These are phyloP conservation scores for Entomortierella parvispora DNA, from an alignment of 192 early-diverging fungal species.

Conservation along the genomic window DNA sequence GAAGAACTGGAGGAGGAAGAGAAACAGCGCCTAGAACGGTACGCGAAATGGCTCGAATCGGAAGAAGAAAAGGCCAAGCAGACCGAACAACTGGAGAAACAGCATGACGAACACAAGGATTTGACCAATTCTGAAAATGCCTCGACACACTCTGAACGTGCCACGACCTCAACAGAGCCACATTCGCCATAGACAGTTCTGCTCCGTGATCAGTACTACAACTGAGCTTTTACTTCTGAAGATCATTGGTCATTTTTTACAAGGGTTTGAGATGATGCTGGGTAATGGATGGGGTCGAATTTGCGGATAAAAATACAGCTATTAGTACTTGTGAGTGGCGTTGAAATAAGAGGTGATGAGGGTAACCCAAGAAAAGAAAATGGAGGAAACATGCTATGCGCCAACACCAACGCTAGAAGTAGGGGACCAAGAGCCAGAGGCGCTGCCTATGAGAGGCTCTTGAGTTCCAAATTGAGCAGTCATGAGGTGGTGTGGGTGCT, in stretches of 20 bases:
- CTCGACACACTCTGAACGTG: not conserved
- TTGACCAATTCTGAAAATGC: not conserved
- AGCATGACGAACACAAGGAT: not conserved
- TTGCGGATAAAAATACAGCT: conserved; percentile 14
- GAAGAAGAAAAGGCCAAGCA: conserved; percentile 27
- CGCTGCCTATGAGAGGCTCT: not conserved
- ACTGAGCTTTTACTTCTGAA: not conserved
- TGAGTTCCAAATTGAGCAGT: not conserved
- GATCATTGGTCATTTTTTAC: not conserved
- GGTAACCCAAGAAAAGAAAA: not conserved
- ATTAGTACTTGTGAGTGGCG: conserved; percentile 8
- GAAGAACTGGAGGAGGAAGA: conserved; percentile 80
- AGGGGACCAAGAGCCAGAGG: conserved; percentile 23
- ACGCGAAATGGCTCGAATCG: conserved; percentile 89
- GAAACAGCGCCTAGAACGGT: conserved; percentile 82
- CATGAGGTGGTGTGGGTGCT: conserved; percentile 14
- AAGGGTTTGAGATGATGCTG: not conserved
- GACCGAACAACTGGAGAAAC: not conserved
- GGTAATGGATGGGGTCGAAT: not conserved
- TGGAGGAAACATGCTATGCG: conserved; percentile 10
- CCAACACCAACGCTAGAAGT: conserved; percentile 2
- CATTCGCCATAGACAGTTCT: conserved; percentile 40
- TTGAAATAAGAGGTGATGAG: not conserved
- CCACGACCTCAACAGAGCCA: conserved; percentile 23
- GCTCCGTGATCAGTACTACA: no score